These are phyloP conservation scores for Lachnellula willkommii DNA, from an alignment of 2,329 filamentous ascomycete species.

Conservation along the genomic window DNA sequence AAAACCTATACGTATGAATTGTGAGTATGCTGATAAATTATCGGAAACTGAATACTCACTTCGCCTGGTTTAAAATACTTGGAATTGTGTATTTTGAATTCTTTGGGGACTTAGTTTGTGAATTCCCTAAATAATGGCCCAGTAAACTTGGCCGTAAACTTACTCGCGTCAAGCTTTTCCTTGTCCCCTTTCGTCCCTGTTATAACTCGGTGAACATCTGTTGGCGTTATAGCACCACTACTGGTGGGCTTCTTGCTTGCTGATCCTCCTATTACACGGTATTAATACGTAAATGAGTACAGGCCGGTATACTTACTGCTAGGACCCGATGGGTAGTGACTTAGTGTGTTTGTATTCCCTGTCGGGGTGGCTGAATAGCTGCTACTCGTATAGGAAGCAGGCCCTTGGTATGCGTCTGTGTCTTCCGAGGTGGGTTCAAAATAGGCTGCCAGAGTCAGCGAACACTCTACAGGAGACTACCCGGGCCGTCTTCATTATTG, in stretches of 20 bases:
- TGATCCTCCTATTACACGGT: neutral
- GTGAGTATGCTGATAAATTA: neutral
- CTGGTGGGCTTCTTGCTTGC: neutral
- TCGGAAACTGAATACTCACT: neutral
- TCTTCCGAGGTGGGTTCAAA: neutral
- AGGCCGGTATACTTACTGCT: neutral
- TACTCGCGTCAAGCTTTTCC: constrained; percentile 5
- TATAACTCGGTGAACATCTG: neutral
- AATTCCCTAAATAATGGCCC: neutral
- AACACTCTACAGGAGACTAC: neutral
- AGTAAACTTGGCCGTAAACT: neutral
- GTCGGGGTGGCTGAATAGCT: neutral
- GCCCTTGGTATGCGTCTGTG: neutral
- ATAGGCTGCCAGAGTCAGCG: neutral
- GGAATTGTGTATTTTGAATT: constrained; percentile 5
- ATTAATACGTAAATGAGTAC: no score
- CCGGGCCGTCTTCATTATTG: neutral
- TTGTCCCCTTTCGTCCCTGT: neutral
- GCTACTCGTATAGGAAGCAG: neutral
- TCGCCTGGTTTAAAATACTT: constrained; percentile 8
- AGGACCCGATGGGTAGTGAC: neutral
- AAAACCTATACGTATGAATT: constrained; percentile 11
- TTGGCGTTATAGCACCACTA: neutral
- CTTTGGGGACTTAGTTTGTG: neutral
- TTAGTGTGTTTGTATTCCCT: neutral